phyloP scores from a whole-genome alignment of 176 grass and related monocot genomes.

The Bromus sterilis region DNA sequence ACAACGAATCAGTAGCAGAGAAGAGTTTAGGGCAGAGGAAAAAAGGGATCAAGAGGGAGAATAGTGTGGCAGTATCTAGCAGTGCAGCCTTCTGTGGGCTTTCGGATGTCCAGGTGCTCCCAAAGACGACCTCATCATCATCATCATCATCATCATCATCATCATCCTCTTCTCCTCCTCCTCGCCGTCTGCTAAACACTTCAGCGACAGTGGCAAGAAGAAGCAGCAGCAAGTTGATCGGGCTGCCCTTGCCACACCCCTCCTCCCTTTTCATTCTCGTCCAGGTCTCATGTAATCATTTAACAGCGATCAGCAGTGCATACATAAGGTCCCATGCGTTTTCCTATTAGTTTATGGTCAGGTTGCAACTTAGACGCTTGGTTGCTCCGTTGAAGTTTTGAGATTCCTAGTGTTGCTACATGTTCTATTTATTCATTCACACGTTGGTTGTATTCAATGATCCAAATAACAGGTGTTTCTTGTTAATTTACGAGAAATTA shows the following conservation, averaged over 20 bases:
- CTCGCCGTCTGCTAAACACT: background rate
- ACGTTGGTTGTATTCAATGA: background rate
- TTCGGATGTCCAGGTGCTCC: slow-evolving; percentile 23
- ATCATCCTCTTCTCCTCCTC: background rate
- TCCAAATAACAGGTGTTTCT: too few relatives aligned
- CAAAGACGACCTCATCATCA: background rate
- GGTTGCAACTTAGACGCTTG: background rate
- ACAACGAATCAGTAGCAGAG: background rate
- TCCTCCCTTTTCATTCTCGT: slow-evolving; percentile 26
- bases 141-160: background rate
- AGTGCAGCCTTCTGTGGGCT: background rate
- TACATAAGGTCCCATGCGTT: too few relatives aligned
- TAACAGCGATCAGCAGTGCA: background rate
- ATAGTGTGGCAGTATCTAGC: background rate
- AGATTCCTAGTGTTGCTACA: background rate
- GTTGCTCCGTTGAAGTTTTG: background rate
- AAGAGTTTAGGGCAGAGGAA: background rate
- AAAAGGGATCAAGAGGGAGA: background rate
- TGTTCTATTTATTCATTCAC: background rate
- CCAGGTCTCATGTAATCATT: background rate
- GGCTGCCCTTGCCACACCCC: background rate
- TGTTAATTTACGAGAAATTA: too few relatives aligned
- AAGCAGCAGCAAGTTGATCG: background rate
- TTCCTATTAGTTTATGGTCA: background rate
- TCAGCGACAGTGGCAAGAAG: background rate